Evolutionary conservation across 139 green algal species (phyloP), one percentile per base, ranked within the genome.

Genomic region (Dunaliella sp.): DNA sequence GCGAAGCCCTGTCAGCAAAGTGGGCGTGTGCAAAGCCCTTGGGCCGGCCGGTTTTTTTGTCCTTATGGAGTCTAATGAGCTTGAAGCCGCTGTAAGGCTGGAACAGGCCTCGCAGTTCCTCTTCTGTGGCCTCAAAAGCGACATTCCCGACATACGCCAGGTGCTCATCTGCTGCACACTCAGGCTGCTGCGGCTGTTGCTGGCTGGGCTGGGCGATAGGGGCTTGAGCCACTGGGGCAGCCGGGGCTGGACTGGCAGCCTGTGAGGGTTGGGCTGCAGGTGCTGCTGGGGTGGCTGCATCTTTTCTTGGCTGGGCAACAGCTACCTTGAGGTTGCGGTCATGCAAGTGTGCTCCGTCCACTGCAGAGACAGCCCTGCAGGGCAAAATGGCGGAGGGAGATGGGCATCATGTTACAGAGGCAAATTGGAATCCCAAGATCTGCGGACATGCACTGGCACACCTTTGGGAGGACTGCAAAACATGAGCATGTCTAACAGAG

Each of bases 11-110:
- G 81, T 93, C 89, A 65, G 33, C 81, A 84, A 98, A 98, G 89
- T 98, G 96, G 59, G 98, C 91, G 90, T 98, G 96, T 0, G 96
- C 96, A 88, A 94, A 98, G 77, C 96, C 96, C 85, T 95, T 96
- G 82, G 90, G 92, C 48, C 81, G 86, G 33, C 95, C 94, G 0
- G 92, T 95, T 65, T 90, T 88, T 83, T 94, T 93, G 88, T 98
- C 94, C 1, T 90, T 98, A 89, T 98, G 95, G 78, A 98, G 83
- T 0, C 94, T 91, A 7, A 96, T 72, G 2, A 32, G 7, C 72
- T 33, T 35, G 28, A 1, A 32, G 82, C 57, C 94, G 90, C 84
- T 93, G 89, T 35, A 91, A 92, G 1, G 88, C 22, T 87, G 74
- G 86, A 98, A 97, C 79, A 97, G 75, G 81, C 83, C 76, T 36